Evolutionary conservation across 2,329 filamentous ascomycete genomes (phyloP).

Genomic region (Nemania bipapillata): DNA sequence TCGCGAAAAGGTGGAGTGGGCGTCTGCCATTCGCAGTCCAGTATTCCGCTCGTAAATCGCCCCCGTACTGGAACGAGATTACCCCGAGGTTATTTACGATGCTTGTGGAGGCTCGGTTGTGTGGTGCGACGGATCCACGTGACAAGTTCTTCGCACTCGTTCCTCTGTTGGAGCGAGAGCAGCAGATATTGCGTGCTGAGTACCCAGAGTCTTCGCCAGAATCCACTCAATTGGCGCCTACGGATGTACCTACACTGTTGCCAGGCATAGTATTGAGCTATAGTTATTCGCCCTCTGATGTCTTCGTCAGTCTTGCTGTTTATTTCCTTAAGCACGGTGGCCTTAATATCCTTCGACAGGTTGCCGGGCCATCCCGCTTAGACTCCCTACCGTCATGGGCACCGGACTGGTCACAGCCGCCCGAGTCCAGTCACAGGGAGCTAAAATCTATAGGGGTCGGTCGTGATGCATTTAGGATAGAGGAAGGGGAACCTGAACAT

Average conservation of each 20-base stretch:
- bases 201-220: background rate
- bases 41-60: background rate
- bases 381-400: no score
- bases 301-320: no score
- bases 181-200: background rate
- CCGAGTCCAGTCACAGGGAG: no score
- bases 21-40: background rate
- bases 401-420: no score
- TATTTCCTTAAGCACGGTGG: no score
- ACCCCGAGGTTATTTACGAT: background rate
- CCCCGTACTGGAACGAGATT: background rate
- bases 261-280: background rate
- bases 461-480: no score
- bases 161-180: background rate
- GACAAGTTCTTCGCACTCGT: constrained; percentile 2
- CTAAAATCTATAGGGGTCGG: no score
- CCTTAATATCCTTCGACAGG: no score
- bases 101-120: background rate
- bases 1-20: background rate
- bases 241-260: background rate
- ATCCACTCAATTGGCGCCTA: background rate
- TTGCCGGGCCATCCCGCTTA: no score
- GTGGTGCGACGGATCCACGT: background rate
- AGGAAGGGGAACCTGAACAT: no score
- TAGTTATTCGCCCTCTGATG: no score